Evolutionary conservation across 139 green algal genomes (phyloP), one percentile per base, ranked within the genome.

Genomic region (Tetratostichococcus sp.): DNA sequence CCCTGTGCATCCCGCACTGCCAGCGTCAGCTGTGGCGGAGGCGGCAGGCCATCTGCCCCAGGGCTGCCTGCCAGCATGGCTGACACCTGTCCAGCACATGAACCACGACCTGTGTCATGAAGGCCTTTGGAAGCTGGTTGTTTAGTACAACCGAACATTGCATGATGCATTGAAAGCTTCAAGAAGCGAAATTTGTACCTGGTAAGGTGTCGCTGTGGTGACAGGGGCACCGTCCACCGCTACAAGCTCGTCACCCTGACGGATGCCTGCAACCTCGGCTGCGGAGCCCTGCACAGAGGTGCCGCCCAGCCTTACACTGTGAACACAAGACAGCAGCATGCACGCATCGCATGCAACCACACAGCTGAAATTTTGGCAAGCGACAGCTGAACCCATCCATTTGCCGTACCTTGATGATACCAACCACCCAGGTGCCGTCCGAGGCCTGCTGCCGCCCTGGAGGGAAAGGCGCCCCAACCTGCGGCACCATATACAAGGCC

Each of bases 231-330:
- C 85, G 43, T 94, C 84, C 70, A 98, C 85, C 28, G 73, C 72
- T 22, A 98, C 43, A 30, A 98, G 50, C 80, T 97, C 76, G 79
- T 98, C 95, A 0, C 93, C 93, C 75, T 94, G 90, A 50, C 85
- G 50, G 8, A 97, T 67, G 21, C 94, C 91, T 21, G 93, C 94
- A 6, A 28, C 21, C 8, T 95, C 89, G 0, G 91, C 89, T 1
- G 85, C 72, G 3, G 82, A 91, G n/a, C 87, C 92, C 8, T 62
- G 50, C 39, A 50, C 8, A n/a, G n/a, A n/a, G n/a, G n/a, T n/a
- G n/a, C n/a, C n/a, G n/a, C n/a, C n/a, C n/a, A n/a, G n/a, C n/a
- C n/a, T n/a, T n/a, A n/a, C n/a, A n/a, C n/a, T n/a, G n/a, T n/a
- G n/a, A n/a, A n/a, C n/a, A n/a, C n/a, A n/a, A n/a, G n/a, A n/a